Evolutionary conservation across 306 rosid genomes (phyloP), one percentile per base, ranked within the genome.

Genomic region (Prunus armeniaca): DNA sequence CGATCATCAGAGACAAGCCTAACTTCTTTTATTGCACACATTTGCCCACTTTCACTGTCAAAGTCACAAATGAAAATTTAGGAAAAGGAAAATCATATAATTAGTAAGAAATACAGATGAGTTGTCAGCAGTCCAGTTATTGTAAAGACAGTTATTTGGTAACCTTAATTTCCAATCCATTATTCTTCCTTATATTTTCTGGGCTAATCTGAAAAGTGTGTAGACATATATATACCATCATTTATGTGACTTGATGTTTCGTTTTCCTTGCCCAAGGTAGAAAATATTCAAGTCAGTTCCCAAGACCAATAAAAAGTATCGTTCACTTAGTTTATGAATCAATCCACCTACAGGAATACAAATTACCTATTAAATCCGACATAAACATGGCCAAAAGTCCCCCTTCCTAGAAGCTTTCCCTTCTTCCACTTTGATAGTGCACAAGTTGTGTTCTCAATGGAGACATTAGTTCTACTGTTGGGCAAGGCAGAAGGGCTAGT

Each of bases 11-110:
- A 81, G 58, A 88, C 87, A 88, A 88, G 84, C 88, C 84, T 88
- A 77, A 95, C 97, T 87, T 95, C 99, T 80, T 95, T 95, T 70
- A 95, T 92, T 63, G 99, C 99, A 84, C 99, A 95, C 97, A 95
- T 92, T 84, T 95, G 99, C 74, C 99, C 99, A 47, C 91, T 93
- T 86, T 89, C 92, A 82, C 99, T 95, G 84, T 78, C 81, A 78
- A 66, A 75, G 73, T 84, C 74, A 70, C 68, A 80, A 84, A 63
- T 38, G 45, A 64, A 86, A 60, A 68, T 77, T 89, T 73, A 85
- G 88, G 78, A 78, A 24, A 69, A 72, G 58, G 60, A 80, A 78
- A 38, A 74, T 75, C 67, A 67, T 66, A n/a, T 13, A 28, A 51
- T 46, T 13, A 22, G 61, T 25, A 25, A 63, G 3, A 25, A 11